A percentile compares a stretch with the other conserved stretches of the same genome.
phyloP scores from a whole-genome alignment of 2,329 filamentous ascomycete species.

The Fusarium verrucosum region DNA sequence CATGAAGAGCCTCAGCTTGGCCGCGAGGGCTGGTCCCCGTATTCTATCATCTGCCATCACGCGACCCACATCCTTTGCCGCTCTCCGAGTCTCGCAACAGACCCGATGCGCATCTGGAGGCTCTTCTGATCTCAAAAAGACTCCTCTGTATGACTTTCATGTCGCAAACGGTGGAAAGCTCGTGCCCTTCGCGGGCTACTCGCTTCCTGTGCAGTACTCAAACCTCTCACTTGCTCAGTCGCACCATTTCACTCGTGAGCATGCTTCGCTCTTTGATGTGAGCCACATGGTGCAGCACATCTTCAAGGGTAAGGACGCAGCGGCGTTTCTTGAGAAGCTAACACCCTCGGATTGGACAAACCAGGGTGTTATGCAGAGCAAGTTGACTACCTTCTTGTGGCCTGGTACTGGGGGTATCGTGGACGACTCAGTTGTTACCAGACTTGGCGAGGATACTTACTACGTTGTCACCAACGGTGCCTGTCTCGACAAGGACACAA shows the following conservation, averaged over 20 bases:
- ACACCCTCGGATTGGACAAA: conserved; percentile 78
- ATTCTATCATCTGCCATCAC: conserved; percentile 33
- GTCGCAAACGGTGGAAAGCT: conserved; percentile 85
- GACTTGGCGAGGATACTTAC: conserved; percentile 77
- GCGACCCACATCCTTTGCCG: conserved; percentile 37
- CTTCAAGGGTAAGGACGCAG: conserved; percentile 81
- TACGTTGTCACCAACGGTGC: conserved; percentile 97
- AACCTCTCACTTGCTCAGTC: conserved; percentile 81
- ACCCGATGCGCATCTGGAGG: conserved; percentile 44
- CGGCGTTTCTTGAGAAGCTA: conserved; percentile 82
- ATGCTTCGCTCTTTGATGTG: conserved; percentile 94
- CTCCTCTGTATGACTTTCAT: conserved; percentile 82
- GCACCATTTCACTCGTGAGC: conserved; percentile 87
- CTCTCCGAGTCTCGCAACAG: conserved; percentile 33
- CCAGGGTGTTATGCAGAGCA: conserved; percentile 74
- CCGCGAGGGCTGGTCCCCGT: conserved; percentile 46
- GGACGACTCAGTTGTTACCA: conserved; percentile 91
- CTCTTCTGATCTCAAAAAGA: conserved; percentile 62
- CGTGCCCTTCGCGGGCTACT: conserved; percentile 93
- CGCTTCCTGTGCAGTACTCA: conserved; percentile 91
- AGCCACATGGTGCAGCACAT: conserved; percentile 96
- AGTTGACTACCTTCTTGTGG: conserved; percentile 85
- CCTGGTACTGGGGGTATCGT: conserved; percentile 87
- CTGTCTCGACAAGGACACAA: conserved; percentile 87
- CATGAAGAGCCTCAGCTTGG: conserved; percentile 48